Percentiles rank a stretch among this genome's conserved stretches.
phyloP scores from a whole-genome alignment of 78 protist species.

The Guillardia theta region DNA sequence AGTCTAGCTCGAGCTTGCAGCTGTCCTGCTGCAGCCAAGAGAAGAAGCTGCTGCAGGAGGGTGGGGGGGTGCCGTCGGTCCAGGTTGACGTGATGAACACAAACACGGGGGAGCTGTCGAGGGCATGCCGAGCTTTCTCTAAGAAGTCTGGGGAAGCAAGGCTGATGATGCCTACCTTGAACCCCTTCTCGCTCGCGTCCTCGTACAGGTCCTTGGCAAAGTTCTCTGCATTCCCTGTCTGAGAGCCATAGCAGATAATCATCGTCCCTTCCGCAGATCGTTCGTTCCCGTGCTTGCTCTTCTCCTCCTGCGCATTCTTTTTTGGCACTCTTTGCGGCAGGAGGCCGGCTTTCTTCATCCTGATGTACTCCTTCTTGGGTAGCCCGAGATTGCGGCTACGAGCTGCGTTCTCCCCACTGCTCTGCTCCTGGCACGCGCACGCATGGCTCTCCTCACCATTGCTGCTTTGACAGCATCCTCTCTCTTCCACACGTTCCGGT shows the following conservation, averaged over 20 bases:
- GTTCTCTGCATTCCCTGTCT: neutral
- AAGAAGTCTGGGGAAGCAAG: too few relatives aligned
- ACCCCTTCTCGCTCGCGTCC: constrained; percentile 1
- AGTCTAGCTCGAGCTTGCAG: neutral
- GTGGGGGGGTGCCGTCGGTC: constrained; percentile 54
- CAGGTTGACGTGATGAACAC: constrained; percentile 56
- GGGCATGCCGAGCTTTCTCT: too few relatives aligned
- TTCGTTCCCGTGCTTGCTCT: neutral
- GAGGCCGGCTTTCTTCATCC: neutral
- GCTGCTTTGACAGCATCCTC: too few relatives aligned
- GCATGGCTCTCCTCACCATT: too few relatives aligned
- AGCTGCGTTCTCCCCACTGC: too few relatives aligned
- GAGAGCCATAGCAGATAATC: neutral
- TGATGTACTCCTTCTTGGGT: neutral
- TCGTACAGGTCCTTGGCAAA: neutral
- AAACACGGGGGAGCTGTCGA: neutral
- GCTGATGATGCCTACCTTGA: neutral
- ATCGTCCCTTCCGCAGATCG: neutral
- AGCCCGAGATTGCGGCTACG: too few relatives aligned
- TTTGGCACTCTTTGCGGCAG: neutral
- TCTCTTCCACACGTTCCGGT: too few relatives aligned
- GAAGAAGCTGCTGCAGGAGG: neutral
- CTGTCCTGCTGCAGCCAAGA: neutral
- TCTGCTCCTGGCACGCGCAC: too few relatives aligned
- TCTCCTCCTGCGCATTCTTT: neutral